Base-by-base conservation (phyloP, 2,329 filamentous ascomycete genomes). In the Alternaria postmessia region DNA sequence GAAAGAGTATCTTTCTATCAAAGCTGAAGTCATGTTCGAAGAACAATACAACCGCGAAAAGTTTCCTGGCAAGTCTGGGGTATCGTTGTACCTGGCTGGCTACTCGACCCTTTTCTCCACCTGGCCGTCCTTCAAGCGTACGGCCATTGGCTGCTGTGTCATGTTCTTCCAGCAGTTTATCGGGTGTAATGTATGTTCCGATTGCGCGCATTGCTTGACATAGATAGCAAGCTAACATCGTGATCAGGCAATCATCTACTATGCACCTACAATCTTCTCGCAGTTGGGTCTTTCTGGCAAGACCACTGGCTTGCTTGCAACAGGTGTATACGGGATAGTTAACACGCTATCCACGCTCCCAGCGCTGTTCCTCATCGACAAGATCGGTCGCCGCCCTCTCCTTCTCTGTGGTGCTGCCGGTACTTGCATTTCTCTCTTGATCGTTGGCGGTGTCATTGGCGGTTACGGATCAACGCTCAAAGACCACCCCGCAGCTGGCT, bases 221-320 rank as follows among this genome's bases (percentile, higher is more conserved):
- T 42, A 14, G 18, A 20, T 42, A 14, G 39, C 20, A 22, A 22
- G 95, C 94, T 80, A 91, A 95, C 83, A 94, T 74, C n/a, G 79
- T 66, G 81, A 78, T 20, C 82, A 55, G 28, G 46, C 51, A 16
- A 52, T 52, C 28, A 52, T 52, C n/a, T 52, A 34, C 12, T 52
- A 52, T 3, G 51, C 51, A 4, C 51, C 51, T 26, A 87, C 90
- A 49, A 95, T 96, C 86, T 91, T 96, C 81, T 81, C 89, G 78
- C 88, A 89, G 34, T 88, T 91, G n/a, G 89, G 89, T 1, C 59
- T 69, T 5, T 61, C 62, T n/a, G 63, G 62, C 9, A 73, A 68
- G 38, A 80, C 93, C 85, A 92, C 95, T 65, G 87, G 94, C 92
- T 77, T 90, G 87, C 81, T 91, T 88, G 93, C 76, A 89, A 93